phyloP scores from a whole-genome alignment of 129 eudicot genomes.

The Saposhnikovia divaricata region DNA sequence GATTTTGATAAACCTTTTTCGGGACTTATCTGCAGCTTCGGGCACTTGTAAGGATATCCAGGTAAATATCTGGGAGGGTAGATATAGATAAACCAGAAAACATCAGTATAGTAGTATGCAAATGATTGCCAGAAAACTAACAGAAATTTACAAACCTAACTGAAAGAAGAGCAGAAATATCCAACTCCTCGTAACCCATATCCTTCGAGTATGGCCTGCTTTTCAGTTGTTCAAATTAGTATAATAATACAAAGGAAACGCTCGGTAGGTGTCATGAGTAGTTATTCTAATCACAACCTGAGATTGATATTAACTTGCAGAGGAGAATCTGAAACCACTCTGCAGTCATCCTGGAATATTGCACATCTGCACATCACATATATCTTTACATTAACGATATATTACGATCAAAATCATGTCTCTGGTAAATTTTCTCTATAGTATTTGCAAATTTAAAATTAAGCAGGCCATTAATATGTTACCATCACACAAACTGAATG shows the following conservation, averaged over 20 bases:
- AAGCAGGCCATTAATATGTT: neutral
- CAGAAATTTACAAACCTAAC: constrained; percentile 48
- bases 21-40: constrained; percentile 64
- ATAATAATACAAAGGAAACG: neutral
- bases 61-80: constrained; percentile 44
- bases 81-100: constrained; percentile 18
- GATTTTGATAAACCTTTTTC: constrained; percentile 73
- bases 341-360: constrained; percentile 94
- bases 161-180: constrained; percentile 74
- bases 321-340: constrained; percentile 65
- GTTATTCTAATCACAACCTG: constrained; percentile 39
- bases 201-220: constrained; percentile 91
- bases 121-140: neutral
- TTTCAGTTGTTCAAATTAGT: constrained; percentile 20
- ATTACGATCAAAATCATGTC: neutral
- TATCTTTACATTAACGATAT: neutral
- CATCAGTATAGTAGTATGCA: constrained; percentile 1
- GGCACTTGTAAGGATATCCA: constrained; percentile 91
- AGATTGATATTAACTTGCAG: constrained; percentile 65
- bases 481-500: neutral
- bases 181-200: constrained; percentile 75
- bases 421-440: neutral
- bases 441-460: neutral
- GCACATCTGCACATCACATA: constrained; percentile 48
- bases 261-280: neutral